Conservation (phyloP, 495 filamentous ascomycete genomes). For the Penicillium desertorum region DNA sequence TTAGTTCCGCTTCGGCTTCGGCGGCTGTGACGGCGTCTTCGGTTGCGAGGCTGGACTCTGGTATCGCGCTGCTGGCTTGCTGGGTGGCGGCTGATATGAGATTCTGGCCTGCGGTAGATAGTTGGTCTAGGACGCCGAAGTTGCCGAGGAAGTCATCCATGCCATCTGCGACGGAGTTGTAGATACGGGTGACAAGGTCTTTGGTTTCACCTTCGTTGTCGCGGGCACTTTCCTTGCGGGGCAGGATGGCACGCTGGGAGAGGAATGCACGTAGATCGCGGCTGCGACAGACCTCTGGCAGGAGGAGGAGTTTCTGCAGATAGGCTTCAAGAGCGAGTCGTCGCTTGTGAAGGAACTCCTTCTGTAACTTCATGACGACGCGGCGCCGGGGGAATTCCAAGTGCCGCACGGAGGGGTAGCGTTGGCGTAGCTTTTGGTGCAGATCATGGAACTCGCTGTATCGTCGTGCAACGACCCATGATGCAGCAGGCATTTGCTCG, state of each 20-base stretch:
- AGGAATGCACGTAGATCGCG: constrained; percentile 91
- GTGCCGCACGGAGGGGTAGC: constrained; percentile 82
- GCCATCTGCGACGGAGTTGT: constrained; percentile 93
- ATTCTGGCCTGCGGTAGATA: constrained; percentile 89
- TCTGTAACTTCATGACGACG: constrained; percentile 94
- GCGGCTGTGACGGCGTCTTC: constrained; percentile 68
- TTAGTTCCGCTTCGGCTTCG: constrained; percentile 92
- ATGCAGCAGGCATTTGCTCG: constrained; percentile 82
- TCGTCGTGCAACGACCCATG: constrained; percentile 74
- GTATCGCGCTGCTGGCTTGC: constrained; percentile 56
- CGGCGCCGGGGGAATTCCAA: constrained; percentile 89
- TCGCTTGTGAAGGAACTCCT: constrained; percentile 89
- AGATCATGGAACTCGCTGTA: constrained; percentile 98
- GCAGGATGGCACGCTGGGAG: constrained; percentile 78
- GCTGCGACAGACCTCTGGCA: constrained; percentile 92
- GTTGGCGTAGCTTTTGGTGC: constrained; percentile 79
- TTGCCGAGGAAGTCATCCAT: constrained; percentile 98
- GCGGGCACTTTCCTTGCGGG: constrained; percentile 57
- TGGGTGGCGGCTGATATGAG: constrained; percentile 84
- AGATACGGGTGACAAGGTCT: constrained; percentile 91
- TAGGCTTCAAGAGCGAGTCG: constrained; percentile 81
- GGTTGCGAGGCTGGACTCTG: constrained; percentile 43
- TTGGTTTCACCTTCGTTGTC: constrained; percentile 61
- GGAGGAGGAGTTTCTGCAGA: constrained; percentile 73
- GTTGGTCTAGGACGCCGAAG: constrained; percentile 91